Base-by-base conservation (phyloP, 2,329 filamentous ascomycete species). In the Hymenoscyphus albidus region DNA sequence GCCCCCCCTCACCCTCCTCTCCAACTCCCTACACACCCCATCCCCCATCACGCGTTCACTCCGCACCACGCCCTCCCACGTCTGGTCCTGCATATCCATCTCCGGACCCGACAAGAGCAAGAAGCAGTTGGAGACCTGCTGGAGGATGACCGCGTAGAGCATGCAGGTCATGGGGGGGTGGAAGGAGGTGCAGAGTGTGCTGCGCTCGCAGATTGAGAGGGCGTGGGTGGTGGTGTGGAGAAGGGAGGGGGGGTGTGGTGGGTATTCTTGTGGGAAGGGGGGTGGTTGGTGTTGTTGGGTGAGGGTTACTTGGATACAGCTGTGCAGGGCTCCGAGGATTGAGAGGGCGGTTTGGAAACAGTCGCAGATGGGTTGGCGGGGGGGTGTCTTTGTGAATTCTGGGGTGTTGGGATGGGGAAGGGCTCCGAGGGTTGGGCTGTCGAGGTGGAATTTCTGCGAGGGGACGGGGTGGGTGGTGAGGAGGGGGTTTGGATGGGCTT, bases 401-500 rank as follows among this genome's bases (percentile, higher is more conserved):
- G 60, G 60, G n/a, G 60, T 56, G 32, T n/a, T 62, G 22, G 60
- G 51, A n/a, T 22, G 56, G n/a, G 32, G 60, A 57, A 62, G 51
- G 7, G 42, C 31, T 7, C 35, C 42, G n/a, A 62, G 18, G 1
- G 35, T 35, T 39, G 60, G 60, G 14, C 18, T 48, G 27, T 32
- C 27, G 3, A 44, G 31, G 27, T 44, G 27, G 18, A 62, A 35
- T 27, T 56, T 31, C 39, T 62, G 39, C 13, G 55, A 38, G 35
- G 55, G 55, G n/a, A 57, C 14, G 14, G 35, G 27, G 27, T 57
- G 55, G 13, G 35, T 13, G 31, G 48, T 7, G 60, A 56, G 39
- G 38, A 40, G 7, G 16, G 44, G 32, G 16, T 44, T 61, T 13
- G 56, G 60, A 3, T 42, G 44, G 32, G 40, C 16, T 2, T 62